Evolutionary conservation across 176 grass and related monocot genomes (phyloP).

Genomic region (Tillandsia leiboldiana): DNA sequence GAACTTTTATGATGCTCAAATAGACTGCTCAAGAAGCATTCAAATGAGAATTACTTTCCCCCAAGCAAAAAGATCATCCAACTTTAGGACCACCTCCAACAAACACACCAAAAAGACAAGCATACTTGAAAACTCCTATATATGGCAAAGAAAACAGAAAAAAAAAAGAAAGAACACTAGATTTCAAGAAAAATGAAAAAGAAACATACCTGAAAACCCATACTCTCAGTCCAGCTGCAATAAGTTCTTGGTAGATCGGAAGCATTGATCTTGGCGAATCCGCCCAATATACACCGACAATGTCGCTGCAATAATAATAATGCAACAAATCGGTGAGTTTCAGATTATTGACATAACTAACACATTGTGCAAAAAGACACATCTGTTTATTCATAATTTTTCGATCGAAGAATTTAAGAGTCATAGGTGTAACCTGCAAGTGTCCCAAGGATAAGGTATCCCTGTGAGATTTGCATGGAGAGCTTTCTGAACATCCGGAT

Average conservation of each 20-base stretch:
- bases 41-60: too few species aligned
- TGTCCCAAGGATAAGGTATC: constrained; percentile 46
- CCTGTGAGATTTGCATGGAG: constrained; percentile 71
- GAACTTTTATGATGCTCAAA: too few species aligned
- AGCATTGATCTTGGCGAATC: constrained; percentile 72
- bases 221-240: constrained; percentile 50
- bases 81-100: too few species aligned
- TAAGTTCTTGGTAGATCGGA: constrained; percentile 71
- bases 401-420: not conserved
- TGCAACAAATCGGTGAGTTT: not conserved
- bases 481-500: constrained; percentile 71
- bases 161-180: not conserved
- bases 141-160: not conserved
- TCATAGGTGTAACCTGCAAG: constrained; percentile 57
- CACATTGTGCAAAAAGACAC: not conserved
- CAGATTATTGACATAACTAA: not conserved
- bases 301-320: constrained; percentile 28
- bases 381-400: not conserved
- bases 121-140: too few species aligned
- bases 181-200: not conserved
- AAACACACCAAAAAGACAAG: too few species aligned
- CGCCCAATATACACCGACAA: constrained; percentile 33
- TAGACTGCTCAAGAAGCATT: too few species aligned
- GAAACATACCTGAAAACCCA: constrained; percentile 76
- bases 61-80: too few species aligned